Conservation (phyloP, 306 rosid genomes). For the Trifolium subterraneum region DNA sequence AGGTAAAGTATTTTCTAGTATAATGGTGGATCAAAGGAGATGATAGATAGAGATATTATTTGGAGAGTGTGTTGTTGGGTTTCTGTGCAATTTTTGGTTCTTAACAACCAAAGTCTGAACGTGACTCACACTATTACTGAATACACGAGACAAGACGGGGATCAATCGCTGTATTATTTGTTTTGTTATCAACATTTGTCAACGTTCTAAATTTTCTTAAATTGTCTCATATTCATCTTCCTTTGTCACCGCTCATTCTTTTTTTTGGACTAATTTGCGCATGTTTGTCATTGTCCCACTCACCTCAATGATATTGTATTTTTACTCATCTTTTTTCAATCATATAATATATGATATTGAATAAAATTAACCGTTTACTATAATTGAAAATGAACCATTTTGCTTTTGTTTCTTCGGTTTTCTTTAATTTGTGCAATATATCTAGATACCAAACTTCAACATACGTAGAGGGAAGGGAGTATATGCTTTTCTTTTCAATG, state of each 20-base stretch:
- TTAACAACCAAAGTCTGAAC: neutral
- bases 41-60: neutral
- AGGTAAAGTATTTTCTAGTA: neutral
- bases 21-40: neutral
- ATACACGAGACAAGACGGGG: neutral
- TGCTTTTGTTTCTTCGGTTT: neutral
- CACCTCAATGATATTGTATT: no score
- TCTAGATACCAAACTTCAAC: constrained; percentile 29
- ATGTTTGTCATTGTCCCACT: no score
- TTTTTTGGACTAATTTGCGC: neutral
- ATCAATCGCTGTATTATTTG: neutral
- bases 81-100: neutral
- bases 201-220: neutral
- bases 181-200: neutral
- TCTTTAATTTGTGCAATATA: neutral
- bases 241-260: neutral
- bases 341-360: no score
- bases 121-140: neutral
- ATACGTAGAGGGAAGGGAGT: neutral
- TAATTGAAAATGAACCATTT: no score
- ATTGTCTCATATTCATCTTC: neutral
- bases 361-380: no score
- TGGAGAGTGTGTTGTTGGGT: neutral
- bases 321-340: no score
- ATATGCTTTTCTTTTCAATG: constrained; percentile 21